phyloP scores from a whole-genome alignment of 2,329 filamentous ascomycete species.

The Fusarium liriodendri region DNA sequence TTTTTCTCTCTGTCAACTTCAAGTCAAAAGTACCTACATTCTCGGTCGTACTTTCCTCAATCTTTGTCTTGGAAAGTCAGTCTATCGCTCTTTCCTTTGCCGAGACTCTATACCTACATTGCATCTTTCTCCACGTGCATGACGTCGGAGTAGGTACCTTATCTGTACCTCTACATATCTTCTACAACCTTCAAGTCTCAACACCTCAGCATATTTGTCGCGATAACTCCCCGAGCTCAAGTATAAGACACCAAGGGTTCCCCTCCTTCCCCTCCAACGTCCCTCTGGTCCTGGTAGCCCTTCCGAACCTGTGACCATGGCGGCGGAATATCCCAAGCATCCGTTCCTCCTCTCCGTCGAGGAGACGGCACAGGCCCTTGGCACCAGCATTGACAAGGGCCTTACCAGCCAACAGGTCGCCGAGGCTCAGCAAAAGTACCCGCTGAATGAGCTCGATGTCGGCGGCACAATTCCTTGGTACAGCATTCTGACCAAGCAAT shows the following conservation, averaged over 20 bases:
- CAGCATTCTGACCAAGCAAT: constrained; percentile 78
- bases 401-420: constrained; percentile 70
- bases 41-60: constrained; percentile 5
- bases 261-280: neutral
- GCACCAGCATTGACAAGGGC: constrained; percentile 74
- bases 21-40: constrained; percentile 18
- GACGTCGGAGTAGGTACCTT: constrained; percentile 28
- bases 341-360: constrained; percentile 71
- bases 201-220: neutral
- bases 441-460: constrained; percentile 77
- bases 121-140: constrained; percentile 22
- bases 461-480: constrained; percentile 75
- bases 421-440: constrained; percentile 68
- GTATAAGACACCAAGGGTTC: constrained; percentile 7
- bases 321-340: constrained; percentile 63
- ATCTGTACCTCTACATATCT: neutral
- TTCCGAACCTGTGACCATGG: constrained; percentile 48
- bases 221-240: constrained; percentile 1
- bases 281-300: constrained; percentile 10
- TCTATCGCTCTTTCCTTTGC: neutral
- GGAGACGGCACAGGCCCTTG: constrained; percentile 71
- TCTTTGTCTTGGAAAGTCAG: neutral
- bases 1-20: constrained; percentile 12
- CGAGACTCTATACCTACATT: constrained; percentile 5
- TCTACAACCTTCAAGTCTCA: neutral